These are phyloP conservation scores for Sarocladiaceae sp. DNA, from an alignment of 2,329 filamentous ascomycete species.

Conservation along the genomic window DNA sequence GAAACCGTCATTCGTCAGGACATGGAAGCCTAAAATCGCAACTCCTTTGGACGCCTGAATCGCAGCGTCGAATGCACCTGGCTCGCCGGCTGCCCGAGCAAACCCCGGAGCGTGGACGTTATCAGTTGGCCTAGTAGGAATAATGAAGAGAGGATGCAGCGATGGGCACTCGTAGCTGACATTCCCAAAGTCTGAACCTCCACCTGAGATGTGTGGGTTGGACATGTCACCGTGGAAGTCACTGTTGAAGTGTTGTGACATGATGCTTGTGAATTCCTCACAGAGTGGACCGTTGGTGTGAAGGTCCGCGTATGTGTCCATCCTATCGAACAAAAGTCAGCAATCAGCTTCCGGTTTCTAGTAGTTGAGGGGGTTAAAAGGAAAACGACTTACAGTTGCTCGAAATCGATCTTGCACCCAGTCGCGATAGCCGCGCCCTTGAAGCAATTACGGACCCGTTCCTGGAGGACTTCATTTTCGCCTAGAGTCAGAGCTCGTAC, in stretches of 20 bases:
- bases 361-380: background rate
- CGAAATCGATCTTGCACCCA: conserved; percentile 28
- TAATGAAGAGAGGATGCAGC: conserved; percentile 22
- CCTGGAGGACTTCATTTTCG: conserved; percentile 32
- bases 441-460: conserved; percentile 20
- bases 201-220: conserved; percentile 19
- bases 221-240: conserved; percentile 20
- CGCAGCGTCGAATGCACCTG: conserved; percentile 39
- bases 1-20: background rate
- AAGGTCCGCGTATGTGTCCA: conserved; percentile 26
- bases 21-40: background rate
- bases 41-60: conserved; percentile 40
- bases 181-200: conserved; percentile 26
- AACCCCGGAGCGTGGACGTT: conserved; percentile 53
- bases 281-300: conserved; percentile 24
- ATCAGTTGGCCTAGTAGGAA: conserved; percentile 15
- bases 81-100: conserved; percentile 44
- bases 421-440: conserved; percentile 25
- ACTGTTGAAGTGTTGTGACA: conserved; percentile 18
- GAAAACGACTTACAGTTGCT: background rate
- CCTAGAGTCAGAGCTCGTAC: conserved; percentile 36
- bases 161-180: conserved; percentile 23
- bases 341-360: background rate
- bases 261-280: conserved; percentile 19
- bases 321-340: conserved; percentile 19